Evolutionary conservation across 805 yeast species (phyloP), one percentile per base, ranked within the genome.

Genomic region (Wickerhamiella kazuoi): DNA sequence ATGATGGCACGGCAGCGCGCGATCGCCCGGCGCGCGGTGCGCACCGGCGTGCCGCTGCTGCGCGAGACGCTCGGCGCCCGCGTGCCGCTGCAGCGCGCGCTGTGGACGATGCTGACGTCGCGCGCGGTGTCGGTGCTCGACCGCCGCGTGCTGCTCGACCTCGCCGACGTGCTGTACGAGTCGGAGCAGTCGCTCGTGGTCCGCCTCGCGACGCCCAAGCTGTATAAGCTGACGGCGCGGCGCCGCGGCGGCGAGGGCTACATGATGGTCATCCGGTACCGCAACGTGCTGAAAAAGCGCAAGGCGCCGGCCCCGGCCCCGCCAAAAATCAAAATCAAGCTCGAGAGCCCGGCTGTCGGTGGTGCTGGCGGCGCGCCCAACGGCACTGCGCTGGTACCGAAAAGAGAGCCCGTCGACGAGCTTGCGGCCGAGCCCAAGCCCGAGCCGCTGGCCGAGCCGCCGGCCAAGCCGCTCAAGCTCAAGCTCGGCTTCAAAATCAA

Each of bases 81-180:
- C 37, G 52, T 56, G 21, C 81, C 83, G 0, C 59, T 90, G 17
- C 66, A 68, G 39, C 49, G 53, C 2, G 67, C 69, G 7, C 49
- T 90, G 1, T 84, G 95, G 95, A 64, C 68, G 34, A 64, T 75
- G 8, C 54, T 84, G 7, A 38, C 43, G 5, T 79, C 76, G 48
- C 65, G 79, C 0, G 72, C 79, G 2, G 54, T 76, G 16, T 68
- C 79, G 11, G 57, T 81, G 2, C 59, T 69, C 32, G 75, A 74
- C 26, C 72, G 75, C 46, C 65, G 86, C 41, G 56, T 67, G 28
- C 50, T 87, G 7, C 75, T 79, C 46, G 79, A 74, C 42, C 50
- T 81, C 3, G 64, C 80, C 38, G 72, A 73, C 32, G 68, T 87
- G 7, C 57, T 87, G 21, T 80, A 72, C 49, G 68, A 68, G 30